Base-by-base conservation (phyloP, 1,139 yeast genomes). In the Hyphopichia buzzinii region DNA sequence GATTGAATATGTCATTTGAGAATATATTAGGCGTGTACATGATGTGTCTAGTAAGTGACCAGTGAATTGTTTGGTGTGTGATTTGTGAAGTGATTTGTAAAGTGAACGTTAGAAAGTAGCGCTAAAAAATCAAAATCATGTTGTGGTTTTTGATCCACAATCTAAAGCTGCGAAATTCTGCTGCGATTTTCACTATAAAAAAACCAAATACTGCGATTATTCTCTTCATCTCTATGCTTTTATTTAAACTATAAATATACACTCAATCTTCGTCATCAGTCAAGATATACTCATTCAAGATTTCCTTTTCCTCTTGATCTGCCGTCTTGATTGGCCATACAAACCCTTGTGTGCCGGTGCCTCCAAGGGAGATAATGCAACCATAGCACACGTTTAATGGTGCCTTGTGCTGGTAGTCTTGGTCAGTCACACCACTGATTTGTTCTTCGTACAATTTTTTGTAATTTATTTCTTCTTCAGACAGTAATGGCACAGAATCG, bases 351-450 rank as follows among this genome's bases (percentile, higher is more conserved):
- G 23, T 19, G 1, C 64, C 64, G 3, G 43, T 25, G 3, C 72
- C 69, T 2, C 77, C 72, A 38, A 84, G 55, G 21, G 81, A 74
- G 1, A 84, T 82, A 32, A 81, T 72, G 54, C 96, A 87, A 1
- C 95, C 96, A 52, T 86, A 87, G 51, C 96, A 87, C 11, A 84
- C 50, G 17, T 64, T 55, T 1, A 67, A 45, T 3, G 52, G 57
- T 5, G 28, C 23, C 8, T 8, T 17, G 10, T 10, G 11, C 16
- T 12, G 10, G 23, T 12, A 22, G 11, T 26, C 31, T 17, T 33
- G 16, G n/a, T 16, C 22, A 2, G 15, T 26, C 8, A 12, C 8
- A 16, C 8, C 44, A 3, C 33, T 31, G 26, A 13, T 26, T 3
- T 17, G 22, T 34, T 49, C 41, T 39, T 47, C 31, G 41, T 52